These are phyloP conservation scores for Arctium lappa DNA, from an alignment of 129 eudicot genomes.

Conservation along the genomic window DNA sequence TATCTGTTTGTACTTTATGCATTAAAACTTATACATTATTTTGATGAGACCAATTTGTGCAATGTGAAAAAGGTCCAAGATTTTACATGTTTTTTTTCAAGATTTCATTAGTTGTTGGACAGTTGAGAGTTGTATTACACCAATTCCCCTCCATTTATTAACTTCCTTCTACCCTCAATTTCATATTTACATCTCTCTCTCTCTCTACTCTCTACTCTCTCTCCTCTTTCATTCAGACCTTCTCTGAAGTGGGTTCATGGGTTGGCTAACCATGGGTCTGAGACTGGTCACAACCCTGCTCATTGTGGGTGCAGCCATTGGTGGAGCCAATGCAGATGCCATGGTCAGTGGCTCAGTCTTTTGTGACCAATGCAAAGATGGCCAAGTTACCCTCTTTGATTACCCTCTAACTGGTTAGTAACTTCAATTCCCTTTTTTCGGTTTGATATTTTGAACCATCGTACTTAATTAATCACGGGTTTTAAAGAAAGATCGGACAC, in stretches of 20 bases:
- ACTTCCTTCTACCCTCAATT: conserved; percentile 29
- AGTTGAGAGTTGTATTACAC: conserved; percentile 35
- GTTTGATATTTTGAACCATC: background rate
- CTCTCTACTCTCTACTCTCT: conserved; percentile 3
- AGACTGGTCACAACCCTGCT: conserved; percentile 40
- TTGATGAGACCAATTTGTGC: conserved; percentile 14
- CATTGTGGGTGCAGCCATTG: conserved; percentile 59
- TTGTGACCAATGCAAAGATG: conserved; percentile 98
- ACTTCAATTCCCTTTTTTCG: background rate
- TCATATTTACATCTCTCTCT: conserved; percentile 22
- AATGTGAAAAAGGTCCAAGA: conserved; percentile 26
- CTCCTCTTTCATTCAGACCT: conserved; percentile 1
- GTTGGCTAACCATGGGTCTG: conserved; percentile 32
- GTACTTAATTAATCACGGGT: background rate
- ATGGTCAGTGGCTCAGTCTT: conserved; percentile 87
- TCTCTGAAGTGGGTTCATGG: conserved; percentile 40
- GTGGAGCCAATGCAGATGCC: conserved; percentile 63
- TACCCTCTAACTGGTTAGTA: conserved; percentile 68
- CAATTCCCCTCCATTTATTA: conserved; percentile 33
- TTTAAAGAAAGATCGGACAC: background rate
- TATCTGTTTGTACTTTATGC: background rate
- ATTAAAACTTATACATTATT: conserved; percentile 4
- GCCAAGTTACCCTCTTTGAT: conserved; percentile 78
- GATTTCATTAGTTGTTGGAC: conserved; percentile 31
- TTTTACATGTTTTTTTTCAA: conserved; percentile 28